These are phyloP conservation scores for Neoscytalidium dimidiatum DNA, from an alignment of 2,329 filamentous ascomycete species.

Conservation along the genomic window DNA sequence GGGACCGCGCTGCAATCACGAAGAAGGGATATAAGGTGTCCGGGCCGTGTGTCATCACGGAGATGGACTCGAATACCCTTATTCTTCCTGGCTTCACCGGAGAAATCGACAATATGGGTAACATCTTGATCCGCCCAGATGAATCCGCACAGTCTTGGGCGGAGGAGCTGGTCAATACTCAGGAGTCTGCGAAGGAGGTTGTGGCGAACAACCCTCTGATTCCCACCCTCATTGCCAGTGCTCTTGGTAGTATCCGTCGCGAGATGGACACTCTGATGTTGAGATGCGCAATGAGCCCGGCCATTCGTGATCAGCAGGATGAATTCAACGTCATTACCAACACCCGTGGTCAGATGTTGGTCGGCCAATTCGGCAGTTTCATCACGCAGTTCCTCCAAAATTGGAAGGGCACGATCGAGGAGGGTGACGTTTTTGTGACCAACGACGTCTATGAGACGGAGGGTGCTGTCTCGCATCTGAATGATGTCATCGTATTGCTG, in stretches of 20 bases:
- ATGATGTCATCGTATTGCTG: slow-evolving; percentile 53
- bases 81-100: slow-evolving; percentile 51
- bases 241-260: slow-evolving; percentile 48
- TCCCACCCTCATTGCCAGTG: slow-evolving; percentile 47
- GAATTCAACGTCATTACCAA: slow-evolving; percentile 58
- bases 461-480: slow-evolving; percentile 53
- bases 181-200: slow-evolving; percentile 39
- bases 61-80: slow-evolving; percentile 56
- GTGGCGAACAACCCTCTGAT: slow-evolving; percentile 45
- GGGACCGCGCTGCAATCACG: slow-evolving; percentile 46
- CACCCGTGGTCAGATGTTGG: slow-evolving; percentile 51
- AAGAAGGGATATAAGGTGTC: slow-evolving; percentile 43
- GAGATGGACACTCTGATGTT: slow-evolving; percentile 56
- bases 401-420: slow-evolving; percentile 51
- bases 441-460: slow-evolving; percentile 54
- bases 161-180: slow-evolving; percentile 33
- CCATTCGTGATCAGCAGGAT: slow-evolving; percentile 54
- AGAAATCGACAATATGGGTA: slow-evolving; percentile 51
- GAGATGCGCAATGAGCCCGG: slow-evolving; percentile 54
- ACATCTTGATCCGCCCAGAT: slow-evolving; percentile 50
- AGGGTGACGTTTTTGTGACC: slow-evolving; percentile 54
- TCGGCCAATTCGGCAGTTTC: slow-evolving; percentile 54
- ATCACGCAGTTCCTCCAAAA: slow-evolving; percentile 50
- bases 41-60: slow-evolving; percentile 51
- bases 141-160: slow-evolving; percentile 27